A percentile compares a stretch with the other conserved stretches of the same genome.
Evolutionary conservation across 1,284 basidiomycete genomes (phyloP).

Genomic region (Trichosporon asahii): DNA sequence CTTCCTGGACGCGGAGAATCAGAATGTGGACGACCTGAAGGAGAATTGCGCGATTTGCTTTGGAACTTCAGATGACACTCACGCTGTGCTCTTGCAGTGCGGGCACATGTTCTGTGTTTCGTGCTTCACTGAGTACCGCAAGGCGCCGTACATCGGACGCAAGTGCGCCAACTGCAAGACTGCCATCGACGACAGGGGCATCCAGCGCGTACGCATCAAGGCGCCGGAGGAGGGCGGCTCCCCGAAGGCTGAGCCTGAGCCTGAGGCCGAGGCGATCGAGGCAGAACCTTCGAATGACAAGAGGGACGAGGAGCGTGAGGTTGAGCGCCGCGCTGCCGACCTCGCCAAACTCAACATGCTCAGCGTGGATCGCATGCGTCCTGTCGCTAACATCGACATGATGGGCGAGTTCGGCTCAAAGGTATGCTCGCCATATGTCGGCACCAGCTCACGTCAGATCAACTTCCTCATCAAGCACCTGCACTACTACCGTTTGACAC

Average conservation of each 20-base stretch:
- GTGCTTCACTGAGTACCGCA: slow-evolving; percentile 40
- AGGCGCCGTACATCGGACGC: slow-evolving; percentile 23
- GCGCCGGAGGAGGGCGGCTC: background rate
- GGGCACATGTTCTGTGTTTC: slow-evolving; percentile 48
- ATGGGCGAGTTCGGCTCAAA: slow-evolving; percentile 50
- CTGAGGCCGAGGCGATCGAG: slow-evolving; percentile 12
- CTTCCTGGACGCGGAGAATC: slow-evolving; percentile 31
- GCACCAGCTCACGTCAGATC: slow-evolving; percentile 34
- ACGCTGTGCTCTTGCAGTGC: slow-evolving; percentile 39
- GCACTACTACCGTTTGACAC: slow-evolving; percentile 28
- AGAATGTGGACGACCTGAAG: slow-evolving; percentile 10
- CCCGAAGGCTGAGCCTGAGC: slow-evolving; percentile 7
- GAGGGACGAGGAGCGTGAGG: slow-evolving; percentile 19
- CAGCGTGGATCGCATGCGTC: slow-evolving; percentile 26
- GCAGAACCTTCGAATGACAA: background rate
- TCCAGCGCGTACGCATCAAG: slow-evolving; percentile 56
- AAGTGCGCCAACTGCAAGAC: slow-evolving; percentile 42
- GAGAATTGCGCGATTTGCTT: slow-evolving; percentile 49
- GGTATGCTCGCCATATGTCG: too few relatives aligned
- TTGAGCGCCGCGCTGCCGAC: slow-evolving; percentile 23
- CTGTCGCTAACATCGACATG: slow-evolving; percentile 37
- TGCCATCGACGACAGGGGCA: slow-evolving; percentile 3
- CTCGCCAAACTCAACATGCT: slow-evolving; percentile 34
- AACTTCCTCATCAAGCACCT: slow-evolving; percentile 49
- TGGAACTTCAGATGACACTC: slow-evolving; percentile 41